Evolutionary conservation across 805 yeast genomes (phyloP), one percentile per base, ranked within the genome.

Genomic region (Schwanniomyces yamadae): DNA sequence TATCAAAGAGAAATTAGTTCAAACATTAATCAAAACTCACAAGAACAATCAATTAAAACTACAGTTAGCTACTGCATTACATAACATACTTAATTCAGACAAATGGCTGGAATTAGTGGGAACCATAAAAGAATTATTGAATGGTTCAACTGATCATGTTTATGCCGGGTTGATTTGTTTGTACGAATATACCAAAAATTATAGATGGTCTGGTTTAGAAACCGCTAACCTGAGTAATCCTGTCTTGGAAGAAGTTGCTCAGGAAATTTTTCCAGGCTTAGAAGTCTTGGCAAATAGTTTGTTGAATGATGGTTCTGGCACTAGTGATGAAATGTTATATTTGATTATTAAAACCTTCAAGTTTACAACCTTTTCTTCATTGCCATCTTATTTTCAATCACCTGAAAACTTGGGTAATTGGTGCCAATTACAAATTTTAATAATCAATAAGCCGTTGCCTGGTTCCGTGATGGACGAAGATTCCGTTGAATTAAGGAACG

Each of bases 61-160:
- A 20, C 86, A 80, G 53, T 58, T 82, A 33, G 59, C 80, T 12
- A 75, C 77, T 19, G 73, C 84, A 0, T 58, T 83, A 30, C 72
- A 78, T 52, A 68, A 64, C 28, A 77, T 82, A 7, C 55, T 82
- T 40, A 59, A 63, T 36, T 57, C 64, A 23, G 79, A 76, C 15
- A 68, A 67, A 38, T 69, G 74, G 74, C 65, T 61, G 13, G 67
- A 61, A 36, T 48, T 69, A 35, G 42, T 54, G 6, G 50, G 49
- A 5, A 57, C 62, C 19, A 61, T 61, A 39, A 49, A 72, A 84
- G 52, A 46, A 7, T 50, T 70, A 55, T 23, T 61, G 21, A 31
- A 38, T 11, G 45, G 58, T 22, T 61, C 61, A 33, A 40, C 55
- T 5, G 64, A 65, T 43, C 69, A 66, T 43, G 62, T 68, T 6